Conservation (phyloP, 177 flowering plant genomes). For the Vitis hybrid region DNA sequence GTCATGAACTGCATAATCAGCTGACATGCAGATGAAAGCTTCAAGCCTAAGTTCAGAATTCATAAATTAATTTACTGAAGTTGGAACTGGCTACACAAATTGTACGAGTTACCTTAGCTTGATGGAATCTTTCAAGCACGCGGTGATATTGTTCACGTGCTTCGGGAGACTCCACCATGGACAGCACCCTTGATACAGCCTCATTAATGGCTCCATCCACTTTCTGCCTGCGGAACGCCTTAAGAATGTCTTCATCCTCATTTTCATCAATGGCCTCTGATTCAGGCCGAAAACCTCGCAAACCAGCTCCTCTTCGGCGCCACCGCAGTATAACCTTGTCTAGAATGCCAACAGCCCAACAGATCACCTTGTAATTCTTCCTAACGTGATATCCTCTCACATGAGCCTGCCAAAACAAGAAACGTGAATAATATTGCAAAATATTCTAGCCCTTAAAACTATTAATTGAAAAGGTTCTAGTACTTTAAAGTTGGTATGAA, state of each 20-base stretch:
- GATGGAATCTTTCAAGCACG: constrained; percentile 60
- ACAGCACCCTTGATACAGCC: constrained; percentile 78
- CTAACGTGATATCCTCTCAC: constrained; percentile 95
- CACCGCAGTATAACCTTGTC: constrained; percentile 88
- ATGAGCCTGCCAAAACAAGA: constrained; percentile 70
- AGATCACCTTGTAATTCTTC: constrained; percentile 68
- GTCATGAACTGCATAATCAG: neutral
- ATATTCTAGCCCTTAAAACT: neutral
- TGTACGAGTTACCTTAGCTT: constrained; percentile 60
- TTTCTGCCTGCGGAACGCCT: constrained; percentile 78
- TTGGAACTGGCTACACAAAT: neutral
- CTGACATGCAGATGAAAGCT: neutral
- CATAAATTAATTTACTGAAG: too few relatives aligned
- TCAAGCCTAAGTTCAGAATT: too few relatives aligned
- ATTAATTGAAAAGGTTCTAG: neutral
- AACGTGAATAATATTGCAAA: neutral
- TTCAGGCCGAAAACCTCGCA: constrained; percentile 71
- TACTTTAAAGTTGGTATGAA: neutral
- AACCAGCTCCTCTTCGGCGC: constrained; percentile 85
- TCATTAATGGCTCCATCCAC: constrained; percentile 75
- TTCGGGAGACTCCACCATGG: constrained; percentile 79
- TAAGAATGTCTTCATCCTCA: constrained; percentile 85
- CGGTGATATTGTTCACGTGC: constrained; percentile 90
- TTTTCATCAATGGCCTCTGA: constrained; percentile 50
- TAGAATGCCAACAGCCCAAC: constrained; percentile 87